Base-by-base conservation (phyloP, 257 asterid genomes). In the Petunia axillaris region DNA sequence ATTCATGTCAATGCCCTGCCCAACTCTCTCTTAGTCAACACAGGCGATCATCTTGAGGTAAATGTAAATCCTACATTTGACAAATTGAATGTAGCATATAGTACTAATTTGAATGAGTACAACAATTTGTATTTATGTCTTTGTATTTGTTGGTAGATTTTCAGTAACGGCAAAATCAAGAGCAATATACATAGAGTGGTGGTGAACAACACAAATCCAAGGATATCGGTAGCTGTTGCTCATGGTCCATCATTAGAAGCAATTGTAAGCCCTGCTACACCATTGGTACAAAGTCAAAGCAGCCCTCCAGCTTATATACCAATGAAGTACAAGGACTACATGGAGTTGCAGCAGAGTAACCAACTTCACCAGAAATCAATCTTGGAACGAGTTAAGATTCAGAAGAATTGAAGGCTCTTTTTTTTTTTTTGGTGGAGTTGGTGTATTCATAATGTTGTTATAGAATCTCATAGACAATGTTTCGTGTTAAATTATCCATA, bases 161-260 rank as follows among this genome's bases (percentile, higher is more conserved):
- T 90, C 16, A 93, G 96, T 82, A 93, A 93, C 2, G 98, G 98
- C 4, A 94, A 84, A 81, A 89, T 88, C 87, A 93, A 89, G 85
- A 93, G 98, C 43, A 93, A 90, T 16, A 4, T 89, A 84, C 98
- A 94, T 65, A 91, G 94, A 80, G 98, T 90, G 0, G 85, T 84
- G 5, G 97, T 90, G 78, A 94, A 94, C 59, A 77, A 81, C 44
- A 43, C 81, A 55, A 85, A 15, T 85, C 80, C 91, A 2, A 91
- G 98, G 80, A 90, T 94, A 57, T 93, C 98, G 2, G 38, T 94
- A 0, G 98, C 91, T 43, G 44, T 87, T 64, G 86, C 89, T 2
- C 91, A 91, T 37, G 96, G 98, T 7, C 97, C 98, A 16, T 89
- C 96, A 0, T 84, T 75, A 1, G 91, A 94, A 3, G 83, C 93